phyloP scores from a whole-genome alignment of 176 grass and related monocot species.

The Elaeis guineensis region DNA sequence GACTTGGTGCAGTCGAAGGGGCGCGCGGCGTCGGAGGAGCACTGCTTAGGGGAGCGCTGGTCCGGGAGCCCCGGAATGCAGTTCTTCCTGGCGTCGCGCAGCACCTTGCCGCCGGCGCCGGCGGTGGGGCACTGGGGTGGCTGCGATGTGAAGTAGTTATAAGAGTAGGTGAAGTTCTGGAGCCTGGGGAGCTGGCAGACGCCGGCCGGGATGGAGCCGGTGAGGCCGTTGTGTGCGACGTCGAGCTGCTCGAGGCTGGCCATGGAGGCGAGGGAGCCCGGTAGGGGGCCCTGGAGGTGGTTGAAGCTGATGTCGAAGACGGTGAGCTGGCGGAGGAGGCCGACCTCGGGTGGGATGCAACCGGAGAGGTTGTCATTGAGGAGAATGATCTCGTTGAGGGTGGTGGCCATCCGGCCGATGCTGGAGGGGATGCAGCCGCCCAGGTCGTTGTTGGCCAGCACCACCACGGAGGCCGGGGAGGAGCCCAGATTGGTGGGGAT shows the following conservation, averaged over 20 bases:
- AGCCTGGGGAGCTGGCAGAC: constrained; percentile 14
- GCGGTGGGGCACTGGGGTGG: constrained; percentile 3
- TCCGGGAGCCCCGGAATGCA: constrained; percentile 6
- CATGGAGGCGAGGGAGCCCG: constrained; percentile 2
- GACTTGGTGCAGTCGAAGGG: constrained; percentile 12
- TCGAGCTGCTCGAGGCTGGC: constrained; percentile 14
- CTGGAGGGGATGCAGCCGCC: constrained; percentile 19
- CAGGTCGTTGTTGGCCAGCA: constrained; percentile 15
- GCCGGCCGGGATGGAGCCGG: constrained; percentile 9
- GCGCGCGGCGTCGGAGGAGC: constrained; percentile 4
- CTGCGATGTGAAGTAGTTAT: constrained; percentile 17
- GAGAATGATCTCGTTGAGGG: constrained; percentile 18
- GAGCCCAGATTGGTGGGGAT: constrained; percentile 13
- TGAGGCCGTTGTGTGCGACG: constrained; percentile 15
- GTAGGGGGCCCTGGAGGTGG: constrained; percentile 14
- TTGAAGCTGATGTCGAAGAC: constrained; percentile 25
- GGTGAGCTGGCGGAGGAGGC: constrained; percentile 7
- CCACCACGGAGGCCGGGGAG: constrained; percentile 13
- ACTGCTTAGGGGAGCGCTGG: constrained; percentile 15
- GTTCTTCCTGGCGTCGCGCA: not conserved
- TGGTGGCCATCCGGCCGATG: constrained; percentile 12
- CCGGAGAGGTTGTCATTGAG: constrained; percentile 20
- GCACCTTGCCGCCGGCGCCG: not conserved
- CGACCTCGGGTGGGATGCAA: constrained; percentile 10
- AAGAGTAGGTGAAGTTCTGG: constrained; percentile 19